Conservation (phyloP, 495 filamentous ascomycete genomes). For the Lasiosphaeriaceae sp. region DNA sequence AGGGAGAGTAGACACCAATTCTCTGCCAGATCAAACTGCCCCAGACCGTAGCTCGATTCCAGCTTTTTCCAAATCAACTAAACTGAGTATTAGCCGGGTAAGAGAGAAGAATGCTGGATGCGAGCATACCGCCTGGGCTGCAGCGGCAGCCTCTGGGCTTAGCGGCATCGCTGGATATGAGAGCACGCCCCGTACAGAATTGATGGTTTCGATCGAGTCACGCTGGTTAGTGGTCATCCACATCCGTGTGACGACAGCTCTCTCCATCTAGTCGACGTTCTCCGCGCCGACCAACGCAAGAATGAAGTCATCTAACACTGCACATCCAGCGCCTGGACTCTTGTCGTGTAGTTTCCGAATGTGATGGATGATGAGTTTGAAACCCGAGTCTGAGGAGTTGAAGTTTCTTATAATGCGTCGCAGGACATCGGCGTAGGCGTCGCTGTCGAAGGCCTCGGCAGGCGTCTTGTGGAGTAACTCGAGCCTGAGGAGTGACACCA, state of each 20-base stretch:
- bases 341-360: conserved; percentile 62
- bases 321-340: conserved; percentile 46
- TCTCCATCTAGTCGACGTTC: conserved; percentile 57
- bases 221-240: conserved; percentile 50
- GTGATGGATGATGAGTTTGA: conserved; percentile 68
- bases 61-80: conserved; percentile 77
- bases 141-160: conserved; percentile 58
- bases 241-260: conserved; percentile 56
- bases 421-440: conserved; percentile 48
- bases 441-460: conserved; percentile 43
- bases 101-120: background rate
- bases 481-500: conserved; percentile 66
- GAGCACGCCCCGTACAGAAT: conserved; percentile 16
- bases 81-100: background rate
- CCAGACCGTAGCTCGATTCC: conserved; percentile 51
- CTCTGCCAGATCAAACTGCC: conserved; percentile 52
- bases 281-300: conserved; percentile 38
- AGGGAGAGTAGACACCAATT: conserved; percentile 71
- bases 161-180: conserved; percentile 31
- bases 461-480: conserved; percentile 53
- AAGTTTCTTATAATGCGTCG: conserved; percentile 53
- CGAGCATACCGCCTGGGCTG: conserved; percentile 60
- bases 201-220: conserved; percentile 22
- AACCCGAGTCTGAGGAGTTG: conserved; percentile 55
- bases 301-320: conserved; percentile 59